Percentiles rank a stretch among this genome's conserved stretches.
These are phyloP conservation scores for Colletotrichum sidae DNA, from an alignment of 2,329 filamentous ascomycete genomes.

Conservation along the genomic window DNA sequence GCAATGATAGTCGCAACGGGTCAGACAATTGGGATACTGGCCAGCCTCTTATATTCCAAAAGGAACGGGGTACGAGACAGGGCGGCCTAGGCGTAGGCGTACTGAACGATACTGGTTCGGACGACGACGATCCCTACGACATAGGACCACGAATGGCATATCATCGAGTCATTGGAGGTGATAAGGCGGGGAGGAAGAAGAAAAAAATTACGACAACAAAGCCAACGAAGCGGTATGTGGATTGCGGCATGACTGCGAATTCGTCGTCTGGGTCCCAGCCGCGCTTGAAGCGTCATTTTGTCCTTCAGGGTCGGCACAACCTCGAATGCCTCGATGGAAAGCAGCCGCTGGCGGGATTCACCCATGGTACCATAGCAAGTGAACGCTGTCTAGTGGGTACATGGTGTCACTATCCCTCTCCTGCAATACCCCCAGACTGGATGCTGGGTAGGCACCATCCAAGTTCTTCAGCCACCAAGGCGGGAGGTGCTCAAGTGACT, in stretches of 20 bases:
- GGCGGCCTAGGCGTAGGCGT: constrained; percentile 89
- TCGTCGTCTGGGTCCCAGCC: constrained; percentile 75
- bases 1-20: too few species aligned
- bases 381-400: constrained; percentile 57
- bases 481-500: constrained; percentile 83
- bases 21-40: too few species aligned
- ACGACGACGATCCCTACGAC: constrained; percentile 94
- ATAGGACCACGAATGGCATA: constrained; percentile 92
- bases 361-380: constrained; percentile 68
- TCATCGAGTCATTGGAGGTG: constrained; percentile 82
- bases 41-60: neutral
- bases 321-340: constrained; percentile 81
- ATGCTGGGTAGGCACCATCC: constrained; percentile 61
- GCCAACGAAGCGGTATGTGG: too few species aligned
- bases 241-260: constrained; percentile 63
- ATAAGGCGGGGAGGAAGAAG: constrained; percentile 75
- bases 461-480: constrained; percentile 50
- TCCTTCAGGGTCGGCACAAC: constrained; percentile 66
- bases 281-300: constrained; percentile 62
- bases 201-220: constrained; percentile 56
- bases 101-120: constrained; percentile 92
- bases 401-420: constrained; percentile 66
- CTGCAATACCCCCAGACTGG: constrained; percentile 80
- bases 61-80: constrained; percentile 65
- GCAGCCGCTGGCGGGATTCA: constrained; percentile 82